Evolutionary conservation across 116 monocot species (phyloP).

Genomic region (Iris pallida): DNA sequence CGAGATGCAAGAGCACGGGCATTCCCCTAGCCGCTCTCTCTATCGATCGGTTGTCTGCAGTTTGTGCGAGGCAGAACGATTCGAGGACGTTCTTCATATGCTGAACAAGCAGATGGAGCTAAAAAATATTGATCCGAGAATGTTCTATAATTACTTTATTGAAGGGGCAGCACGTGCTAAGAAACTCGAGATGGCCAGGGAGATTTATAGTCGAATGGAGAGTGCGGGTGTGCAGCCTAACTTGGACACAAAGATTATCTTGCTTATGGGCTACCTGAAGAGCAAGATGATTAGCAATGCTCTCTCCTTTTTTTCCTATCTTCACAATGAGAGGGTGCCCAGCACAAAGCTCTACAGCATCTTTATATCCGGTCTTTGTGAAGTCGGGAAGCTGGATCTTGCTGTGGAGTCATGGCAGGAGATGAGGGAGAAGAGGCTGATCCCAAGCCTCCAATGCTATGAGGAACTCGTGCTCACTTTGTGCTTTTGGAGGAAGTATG

Average conservation of each 20-base stretch:
- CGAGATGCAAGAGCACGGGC: constrained; percentile 75
- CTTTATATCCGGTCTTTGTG: constrained; percentile 62
- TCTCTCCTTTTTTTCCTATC: constrained; percentile 39
- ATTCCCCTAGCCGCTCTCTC: constrained; percentile 38
- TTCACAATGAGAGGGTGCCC: constrained; percentile 31
- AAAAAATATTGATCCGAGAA: constrained; percentile 20
- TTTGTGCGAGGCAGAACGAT: constrained; percentile 48
- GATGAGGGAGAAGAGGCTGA: constrained; percentile 47
- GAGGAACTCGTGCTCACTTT: constrained; percentile 66
- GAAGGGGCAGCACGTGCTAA: constrained; percentile 54
- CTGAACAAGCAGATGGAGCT: constrained; percentile 48
- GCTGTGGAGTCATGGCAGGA: constrained; percentile 68
- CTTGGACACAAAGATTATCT: constrained; percentile 44
- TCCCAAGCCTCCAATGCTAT: constrained; percentile 69
- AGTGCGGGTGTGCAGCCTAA: constrained; percentile 40
- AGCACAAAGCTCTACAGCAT: constrained; percentile 60
- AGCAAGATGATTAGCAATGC: constrained; percentile 45
- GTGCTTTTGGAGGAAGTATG: constrained; percentile 41
- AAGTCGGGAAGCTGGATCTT: constrained; percentile 48
- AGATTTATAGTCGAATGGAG: constrained; percentile 56
- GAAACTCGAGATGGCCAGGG: constrained; percentile 47
- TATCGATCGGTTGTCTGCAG: constrained; percentile 56
- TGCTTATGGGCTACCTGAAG: constrained; percentile 59
- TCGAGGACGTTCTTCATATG: constrained; percentile 39
- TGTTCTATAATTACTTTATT: constrained; percentile 73